Percentiles rank a stretch among this genome's conserved stretches.
Conservation (phyloP, 169 alveolate species). For the Toxoplasma gondii region DNA sequence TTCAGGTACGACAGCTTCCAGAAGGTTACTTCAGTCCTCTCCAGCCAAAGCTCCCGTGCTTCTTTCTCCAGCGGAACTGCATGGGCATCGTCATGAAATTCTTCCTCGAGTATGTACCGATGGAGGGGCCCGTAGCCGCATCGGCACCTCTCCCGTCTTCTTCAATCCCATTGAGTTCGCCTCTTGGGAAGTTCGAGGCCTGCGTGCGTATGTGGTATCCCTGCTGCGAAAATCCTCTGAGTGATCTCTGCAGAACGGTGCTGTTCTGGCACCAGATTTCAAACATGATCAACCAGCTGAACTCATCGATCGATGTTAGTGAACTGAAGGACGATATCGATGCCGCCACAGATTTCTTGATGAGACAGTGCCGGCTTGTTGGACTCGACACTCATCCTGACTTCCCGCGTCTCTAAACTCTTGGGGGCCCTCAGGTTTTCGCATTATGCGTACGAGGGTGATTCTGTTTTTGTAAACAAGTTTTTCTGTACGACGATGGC, state of each 20-base stretch:
- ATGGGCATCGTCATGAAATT: conserved; percentile 20
- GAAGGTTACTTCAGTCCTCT: background rate
- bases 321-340: background rate
- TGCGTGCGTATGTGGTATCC: background rate
- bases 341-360: conserved; percentile 17
- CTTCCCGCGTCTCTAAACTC: background rate
- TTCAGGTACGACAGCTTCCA: conserved; percentile 1
- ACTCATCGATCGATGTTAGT: background rate
- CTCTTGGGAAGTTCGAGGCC: background rate
- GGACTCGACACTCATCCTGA: background rate
- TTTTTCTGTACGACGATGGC: too few relatives aligned
- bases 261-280: background rate
- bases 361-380: background rate
- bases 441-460: too few relatives aligned
- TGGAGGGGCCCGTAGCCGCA: background rate
- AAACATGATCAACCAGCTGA: background rate
- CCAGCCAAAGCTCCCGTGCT: background rate
- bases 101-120: background rate
- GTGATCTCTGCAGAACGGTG: background rate
- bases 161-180: background rate
- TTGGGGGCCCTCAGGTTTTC: background rate
- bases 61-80: conserved; percentile 14
- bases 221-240: background rate
- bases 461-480: too few relatives aligned
- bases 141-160: background rate